Percentiles rank a stretch among this genome's conserved stretches.
phyloP scores from a whole-genome alignment of 1,284 basidiomycete species.

The Paramarasmius palmivorus region DNA sequence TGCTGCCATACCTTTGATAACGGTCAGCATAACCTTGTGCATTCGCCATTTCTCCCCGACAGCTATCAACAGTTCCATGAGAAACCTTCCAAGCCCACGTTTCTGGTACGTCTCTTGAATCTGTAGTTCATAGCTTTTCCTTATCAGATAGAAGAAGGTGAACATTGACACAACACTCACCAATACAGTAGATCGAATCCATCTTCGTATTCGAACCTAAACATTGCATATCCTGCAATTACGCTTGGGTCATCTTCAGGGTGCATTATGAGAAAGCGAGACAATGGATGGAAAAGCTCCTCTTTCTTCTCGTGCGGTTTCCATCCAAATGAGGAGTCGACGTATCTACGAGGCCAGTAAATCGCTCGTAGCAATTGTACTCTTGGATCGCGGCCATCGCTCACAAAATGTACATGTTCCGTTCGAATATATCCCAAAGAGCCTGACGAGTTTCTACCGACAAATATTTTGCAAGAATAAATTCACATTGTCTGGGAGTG shows the following conservation, averaged over 20 bases:
- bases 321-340: conserved; percentile 68
- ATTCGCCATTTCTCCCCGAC: conserved; percentile 57
- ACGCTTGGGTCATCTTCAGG: conserved; percentile 19
- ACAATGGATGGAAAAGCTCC: conserved; percentile 60
- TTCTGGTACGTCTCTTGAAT: conserved; percentile 40
- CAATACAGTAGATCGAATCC: conserved; percentile 64
- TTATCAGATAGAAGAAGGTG: not conserved
- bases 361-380: too few species aligned
- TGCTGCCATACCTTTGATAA: conserved; percentile 54
- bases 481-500: conserved; percentile 29
- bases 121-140: conserved; percentile 71
- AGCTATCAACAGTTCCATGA: conserved; percentile 48
- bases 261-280: conserved; percentile 59
- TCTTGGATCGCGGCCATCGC: too few species aligned
- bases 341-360: too few species aligned
- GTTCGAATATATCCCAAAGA: conserved; percentile 56
- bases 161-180: conserved; percentile 33
- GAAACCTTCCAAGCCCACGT: conserved; percentile 53
- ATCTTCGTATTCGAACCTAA: conserved; percentile 72
- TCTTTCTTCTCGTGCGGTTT: conserved; percentile 51
- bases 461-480: conserved; percentile 40
- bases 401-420: conserved; percentile 61
- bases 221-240: conserved; percentile 57
- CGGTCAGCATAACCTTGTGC: conserved; percentile 73
- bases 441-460: conserved; percentile 33